Percentiles rank a stretch among this genome's conserved stretches.
Conservation (phyloP, 129 eudicot species). For the Chrysanthemum lavandulifolium region DNA sequence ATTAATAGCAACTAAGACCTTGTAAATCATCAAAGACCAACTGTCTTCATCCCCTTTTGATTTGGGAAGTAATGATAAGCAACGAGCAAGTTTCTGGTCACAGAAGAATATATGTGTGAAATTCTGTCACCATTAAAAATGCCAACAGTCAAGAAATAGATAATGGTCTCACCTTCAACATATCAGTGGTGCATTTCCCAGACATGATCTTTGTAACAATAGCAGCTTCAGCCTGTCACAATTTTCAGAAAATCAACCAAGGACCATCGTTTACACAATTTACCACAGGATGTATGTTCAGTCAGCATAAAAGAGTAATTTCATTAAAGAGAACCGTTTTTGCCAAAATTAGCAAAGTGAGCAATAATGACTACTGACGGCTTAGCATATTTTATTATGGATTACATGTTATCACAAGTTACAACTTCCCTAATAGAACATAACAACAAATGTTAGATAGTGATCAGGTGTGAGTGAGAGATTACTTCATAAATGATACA, state of each 20-base stretch:
- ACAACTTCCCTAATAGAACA: constrained; percentile 8
- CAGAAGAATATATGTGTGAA: background rate
- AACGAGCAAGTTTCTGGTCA: constrained; percentile 70
- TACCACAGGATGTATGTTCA: constrained; percentile 6
- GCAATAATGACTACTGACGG: constrained; percentile 8
- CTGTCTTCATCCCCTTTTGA: constrained; percentile 83
- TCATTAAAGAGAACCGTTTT: background rate
- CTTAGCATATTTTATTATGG: background rate
- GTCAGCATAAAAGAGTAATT: background rate
- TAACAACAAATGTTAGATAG: constrained; percentile 6
- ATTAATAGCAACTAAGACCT: constrained; percentile 61
- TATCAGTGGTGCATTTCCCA: constrained; percentile 46
- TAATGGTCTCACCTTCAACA: constrained; percentile 57
- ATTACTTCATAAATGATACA: background rate
- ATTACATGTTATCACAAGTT: background rate
- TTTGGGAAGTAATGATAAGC: constrained; percentile 83
- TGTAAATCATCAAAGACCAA: constrained; percentile 85
- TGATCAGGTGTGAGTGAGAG: background rate
- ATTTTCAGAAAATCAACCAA: constrained; percentile 9
- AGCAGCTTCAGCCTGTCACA: constrained; percentile 79
- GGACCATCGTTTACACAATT: background rate
- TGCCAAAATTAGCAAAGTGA: constrained; percentile 4
- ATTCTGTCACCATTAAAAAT: constrained; percentile 9
- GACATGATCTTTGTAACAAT: constrained; percentile 66
- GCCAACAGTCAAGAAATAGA: background rate